Conservation (phyloP, 1,139 yeast genomes). For the Sugiyamaella sp. region DNA sequence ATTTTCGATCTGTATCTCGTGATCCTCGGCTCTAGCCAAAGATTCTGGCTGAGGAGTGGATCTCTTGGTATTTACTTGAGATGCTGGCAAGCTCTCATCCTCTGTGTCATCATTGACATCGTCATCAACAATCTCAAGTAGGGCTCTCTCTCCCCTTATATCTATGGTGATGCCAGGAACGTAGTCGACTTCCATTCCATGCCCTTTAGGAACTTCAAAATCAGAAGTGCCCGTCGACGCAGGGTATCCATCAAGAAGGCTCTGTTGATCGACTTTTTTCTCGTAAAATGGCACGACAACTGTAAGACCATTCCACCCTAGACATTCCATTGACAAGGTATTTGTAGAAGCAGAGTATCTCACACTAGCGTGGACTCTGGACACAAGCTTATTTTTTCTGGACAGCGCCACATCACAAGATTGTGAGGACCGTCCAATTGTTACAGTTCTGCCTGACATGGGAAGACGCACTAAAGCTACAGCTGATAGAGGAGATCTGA, state of each 20-base stretch:
- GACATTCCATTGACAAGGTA: constrained; percentile 52
- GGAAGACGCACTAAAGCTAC: constrained; percentile 41
- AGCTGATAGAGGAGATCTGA: constrained; percentile 39
- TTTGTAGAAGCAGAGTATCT: constrained; percentile 37
- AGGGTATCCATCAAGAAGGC: constrained; percentile 30
- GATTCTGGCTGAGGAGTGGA: constrained; percentile 15
- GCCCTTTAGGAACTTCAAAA: constrained; percentile 46
- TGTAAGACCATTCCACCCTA: constrained; percentile 72
- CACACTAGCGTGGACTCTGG: constrained; percentile 64
- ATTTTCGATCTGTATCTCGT: neutral
- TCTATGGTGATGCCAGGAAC: constrained; percentile 62
- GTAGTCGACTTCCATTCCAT: constrained; percentile 57
- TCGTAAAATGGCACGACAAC: constrained; percentile 56
- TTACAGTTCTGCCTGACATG: constrained; percentile 39
- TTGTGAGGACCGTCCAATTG: constrained; percentile 68
- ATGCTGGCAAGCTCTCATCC: constrained; percentile 32
- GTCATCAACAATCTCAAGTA: constrained; percentile 54
- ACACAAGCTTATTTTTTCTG: constrained; percentile 60
- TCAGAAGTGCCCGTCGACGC: constrained; percentile 43
- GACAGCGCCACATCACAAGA: constrained; percentile 61
- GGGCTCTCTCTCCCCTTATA: constrained; percentile 59
- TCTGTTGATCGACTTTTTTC: constrained; percentile 11
- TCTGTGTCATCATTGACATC: constrained; percentile 46
- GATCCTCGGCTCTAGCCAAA: too few relatives aligned
- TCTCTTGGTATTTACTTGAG: constrained; percentile 5